Evolutionary conservation across 2,329 filamentous ascomycete genomes (phyloP).

Genomic region (Colletotrichum sp.): DNA sequence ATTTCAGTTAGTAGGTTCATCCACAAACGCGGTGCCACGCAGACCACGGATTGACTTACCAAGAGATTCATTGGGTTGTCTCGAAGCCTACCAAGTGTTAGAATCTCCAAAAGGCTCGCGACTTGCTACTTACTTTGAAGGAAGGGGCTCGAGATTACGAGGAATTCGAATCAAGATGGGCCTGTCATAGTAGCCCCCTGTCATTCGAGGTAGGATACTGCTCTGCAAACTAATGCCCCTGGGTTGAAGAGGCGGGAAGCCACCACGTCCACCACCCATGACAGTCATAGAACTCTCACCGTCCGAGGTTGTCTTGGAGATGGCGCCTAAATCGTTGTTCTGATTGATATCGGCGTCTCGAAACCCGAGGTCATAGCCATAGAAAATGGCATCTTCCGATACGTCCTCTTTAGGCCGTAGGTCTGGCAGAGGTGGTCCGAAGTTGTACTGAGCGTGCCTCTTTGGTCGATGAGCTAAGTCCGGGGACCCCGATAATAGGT

Average conservation of each 20-base stretch:
- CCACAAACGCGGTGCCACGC: background rate
- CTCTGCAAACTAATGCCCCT: background rate
- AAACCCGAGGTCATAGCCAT: conserved; percentile 75
- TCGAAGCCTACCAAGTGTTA: conserved; percentile 57
- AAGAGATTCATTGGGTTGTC: conserved; percentile 83
- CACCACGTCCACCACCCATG: background rate
- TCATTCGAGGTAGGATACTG: conserved; percentile 45
- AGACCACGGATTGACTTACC: conserved; percentile 32
- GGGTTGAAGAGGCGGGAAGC: background rate
- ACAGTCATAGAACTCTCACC: background rate
- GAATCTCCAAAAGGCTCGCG: conserved; percentile 16
- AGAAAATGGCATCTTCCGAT: conserved; percentile 51
- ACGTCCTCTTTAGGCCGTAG: background rate
- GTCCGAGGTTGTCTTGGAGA: conserved; percentile 44
- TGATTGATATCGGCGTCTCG: conserved; percentile 72
- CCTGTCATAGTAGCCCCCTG: conserved; percentile 71
- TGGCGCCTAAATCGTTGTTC: conserved; percentile 74
- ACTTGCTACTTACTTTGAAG: conserved; percentile 39
- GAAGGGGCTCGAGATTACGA: conserved; percentile 52
- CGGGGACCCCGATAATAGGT: conserved; percentile 62
- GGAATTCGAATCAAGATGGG: conserved; percentile 67
- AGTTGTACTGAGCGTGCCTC: conserved; percentile 24
- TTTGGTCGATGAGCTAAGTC: conserved; percentile 26
- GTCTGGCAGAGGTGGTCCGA: conserved; percentile 26
- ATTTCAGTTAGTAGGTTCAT: conserved; percentile 23